Evolutionary conservation across 129 eudicot species (phyloP).

Genomic region (Arctium lappa): DNA sequence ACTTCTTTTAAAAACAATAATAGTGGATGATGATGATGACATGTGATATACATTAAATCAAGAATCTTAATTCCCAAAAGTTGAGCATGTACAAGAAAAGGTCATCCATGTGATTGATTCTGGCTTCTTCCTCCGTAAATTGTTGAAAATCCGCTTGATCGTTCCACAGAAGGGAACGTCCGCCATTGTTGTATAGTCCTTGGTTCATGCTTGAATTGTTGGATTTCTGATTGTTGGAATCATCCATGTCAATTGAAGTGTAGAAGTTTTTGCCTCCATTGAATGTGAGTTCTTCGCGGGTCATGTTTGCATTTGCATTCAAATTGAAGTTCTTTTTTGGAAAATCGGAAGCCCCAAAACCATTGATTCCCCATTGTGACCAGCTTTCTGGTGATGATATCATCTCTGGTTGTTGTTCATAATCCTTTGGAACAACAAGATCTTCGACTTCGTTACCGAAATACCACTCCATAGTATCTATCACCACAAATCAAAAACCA

Average conservation of each 20-base stretch:
- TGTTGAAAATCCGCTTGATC: conserved; percentile 41
- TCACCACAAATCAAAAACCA: neutral
- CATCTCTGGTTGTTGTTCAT: conserved; percentile 38
- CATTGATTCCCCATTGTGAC: conserved; percentile 47
- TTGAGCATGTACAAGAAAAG: conserved; percentile 64
- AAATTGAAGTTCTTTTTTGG: conserved; percentile 22
- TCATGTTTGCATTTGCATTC: conserved; percentile 14
- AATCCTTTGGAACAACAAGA: conserved; percentile 58
- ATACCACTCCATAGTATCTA: conserved; percentile 64
- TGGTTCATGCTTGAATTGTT: conserved; percentile 36
- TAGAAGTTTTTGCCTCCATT: conserved; percentile 34
- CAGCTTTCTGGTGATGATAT: conserved; percentile 52
- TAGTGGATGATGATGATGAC: neutral
- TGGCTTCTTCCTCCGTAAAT: conserved; percentile 37
- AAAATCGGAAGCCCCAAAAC: conserved; percentile 30
- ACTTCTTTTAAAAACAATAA: conserved; percentile 11
- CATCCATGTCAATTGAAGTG: conserved; percentile 30
- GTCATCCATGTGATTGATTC: conserved; percentile 61
- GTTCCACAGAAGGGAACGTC: conserved; percentile 32
- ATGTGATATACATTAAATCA: conserved; percentile 35
- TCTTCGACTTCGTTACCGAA: conserved; percentile 41
- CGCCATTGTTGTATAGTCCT: conserved; percentile 32
- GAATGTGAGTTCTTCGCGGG: conserved; percentile 26
- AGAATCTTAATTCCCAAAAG: conserved; percentile 40
- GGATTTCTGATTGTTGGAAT: conserved; percentile 19